Evolutionary conservation across 805 yeast species (phyloP).

Genomic region (Cyberlindnera veronae): DNA sequence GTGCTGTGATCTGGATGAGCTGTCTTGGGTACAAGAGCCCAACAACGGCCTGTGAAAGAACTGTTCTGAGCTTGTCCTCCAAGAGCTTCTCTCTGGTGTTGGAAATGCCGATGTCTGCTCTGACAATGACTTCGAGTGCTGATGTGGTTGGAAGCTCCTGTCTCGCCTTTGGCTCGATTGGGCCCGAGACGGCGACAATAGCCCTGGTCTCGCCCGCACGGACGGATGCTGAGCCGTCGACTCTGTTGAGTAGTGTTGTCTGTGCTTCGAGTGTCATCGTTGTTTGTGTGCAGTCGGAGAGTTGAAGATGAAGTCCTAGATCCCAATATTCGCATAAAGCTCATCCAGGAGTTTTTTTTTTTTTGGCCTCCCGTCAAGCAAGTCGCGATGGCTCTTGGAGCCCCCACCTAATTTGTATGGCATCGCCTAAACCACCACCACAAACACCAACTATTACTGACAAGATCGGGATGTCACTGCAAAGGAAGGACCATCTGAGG

Average conservation of each 20-base stretch:
- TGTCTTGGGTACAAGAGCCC: constrained; percentile 75
- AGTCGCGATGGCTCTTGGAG: no score
- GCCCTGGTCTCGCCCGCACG: constrained; percentile 51
- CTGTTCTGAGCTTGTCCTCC: constrained; percentile 64
- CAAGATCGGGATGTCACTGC: no score
- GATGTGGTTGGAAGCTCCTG: constrained; percentile 83
- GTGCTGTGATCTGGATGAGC: constrained; percentile 64
- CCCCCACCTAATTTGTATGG: no score
- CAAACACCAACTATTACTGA: no score
- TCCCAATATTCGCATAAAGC: no score
- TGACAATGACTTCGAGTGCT: constrained; percentile 70
- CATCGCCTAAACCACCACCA: neutral
- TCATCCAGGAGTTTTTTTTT: no score
- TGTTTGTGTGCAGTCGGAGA: no score
- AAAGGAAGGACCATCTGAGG: constrained; percentile 38
- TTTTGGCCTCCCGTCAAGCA: no score
- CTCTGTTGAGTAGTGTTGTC: constrained; percentile 42
- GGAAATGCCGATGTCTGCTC: constrained; percentile 77
- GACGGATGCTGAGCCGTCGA: constrained; percentile 78
- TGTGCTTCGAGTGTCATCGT: constrained; percentile 11
- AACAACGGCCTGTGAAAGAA: constrained; percentile 58
- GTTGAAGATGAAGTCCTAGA: neutral
- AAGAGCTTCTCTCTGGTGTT: constrained; percentile 70
- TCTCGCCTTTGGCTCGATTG: constrained; percentile 76
- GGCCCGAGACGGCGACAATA: constrained; percentile 82